phyloP scores from a whole-genome alignment of 208 protist species.

The Leishmania tarentolae region DNA sequence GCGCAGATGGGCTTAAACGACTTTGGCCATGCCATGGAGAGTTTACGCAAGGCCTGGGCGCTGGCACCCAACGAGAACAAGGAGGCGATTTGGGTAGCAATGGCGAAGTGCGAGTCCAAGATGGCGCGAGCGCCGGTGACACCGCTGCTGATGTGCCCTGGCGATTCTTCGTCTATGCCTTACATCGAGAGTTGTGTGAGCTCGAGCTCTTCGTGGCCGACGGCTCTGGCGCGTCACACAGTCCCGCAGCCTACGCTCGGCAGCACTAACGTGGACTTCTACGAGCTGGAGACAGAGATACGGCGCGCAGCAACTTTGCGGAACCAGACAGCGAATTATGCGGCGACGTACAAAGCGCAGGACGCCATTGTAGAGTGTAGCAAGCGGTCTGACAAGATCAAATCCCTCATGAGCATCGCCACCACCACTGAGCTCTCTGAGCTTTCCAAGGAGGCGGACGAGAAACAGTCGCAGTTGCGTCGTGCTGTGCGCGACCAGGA shows the following conservation, averaged over 20 bases:
- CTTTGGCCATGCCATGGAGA: slow-evolving; percentile 43
- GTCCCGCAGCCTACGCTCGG: neutral
- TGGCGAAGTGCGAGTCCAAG: slow-evolving; percentile 74
- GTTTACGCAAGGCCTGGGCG: slow-evolving; percentile 36
- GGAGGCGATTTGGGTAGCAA: slow-evolving; percentile 33
- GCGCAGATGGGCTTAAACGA: slow-evolving; percentile 45
- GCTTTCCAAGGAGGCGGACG: slow-evolving; percentile 37
- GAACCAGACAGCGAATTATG: slow-evolving; percentile 18
- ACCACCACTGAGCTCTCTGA: slow-evolving; percentile 38
- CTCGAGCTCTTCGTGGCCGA: neutral
- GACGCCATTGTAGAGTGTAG: slow-evolving; percentile 44
- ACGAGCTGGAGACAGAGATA: slow-evolving; percentile 9
- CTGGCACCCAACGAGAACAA: slow-evolving; percentile 39
- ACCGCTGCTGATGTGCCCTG: slow-evolving; percentile 31
- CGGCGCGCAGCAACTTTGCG: slow-evolving; percentile 5
- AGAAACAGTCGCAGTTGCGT: slow-evolving; percentile 51
- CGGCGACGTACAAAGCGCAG: slow-evolving; percentile 17
- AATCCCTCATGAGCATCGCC: slow-evolving; percentile 43
- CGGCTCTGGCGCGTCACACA: neutral
- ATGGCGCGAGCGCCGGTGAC: slow-evolving; percentile 47
- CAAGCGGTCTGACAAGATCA: slow-evolving; percentile 33
- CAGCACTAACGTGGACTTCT: slow-evolving; percentile 7
- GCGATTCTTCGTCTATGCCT: neutral
- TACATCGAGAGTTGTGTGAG: neutral
- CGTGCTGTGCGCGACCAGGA: slow-evolving; percentile 39